phyloP scores from a whole-genome alignment of 2,329 filamentous ascomycete species.

The Monosporascus sp. region DNA sequence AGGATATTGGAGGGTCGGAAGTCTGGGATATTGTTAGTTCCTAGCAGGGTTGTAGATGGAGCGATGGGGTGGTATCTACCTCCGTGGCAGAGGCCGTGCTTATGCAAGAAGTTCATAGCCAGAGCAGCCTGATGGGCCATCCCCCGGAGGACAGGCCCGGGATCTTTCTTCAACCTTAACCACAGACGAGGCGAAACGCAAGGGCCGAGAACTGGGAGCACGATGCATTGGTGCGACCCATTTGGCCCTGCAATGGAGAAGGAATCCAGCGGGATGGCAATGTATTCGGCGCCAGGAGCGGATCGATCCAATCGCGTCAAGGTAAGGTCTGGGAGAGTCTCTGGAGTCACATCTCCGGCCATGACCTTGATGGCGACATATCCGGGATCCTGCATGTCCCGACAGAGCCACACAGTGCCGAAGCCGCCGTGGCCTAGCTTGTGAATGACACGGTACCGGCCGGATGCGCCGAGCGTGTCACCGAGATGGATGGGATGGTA shows the following conservation, averaged over 20 bases:
- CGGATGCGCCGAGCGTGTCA: slow-evolving; percentile 8
- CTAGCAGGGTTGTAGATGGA: too few species aligned
- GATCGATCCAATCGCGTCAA: slow-evolving; percentile 4
- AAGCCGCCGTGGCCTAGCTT: slow-evolving; percentile 19
- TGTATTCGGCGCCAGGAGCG: slow-evolving; percentile 3
- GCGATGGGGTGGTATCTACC: slow-evolving; percentile 1
- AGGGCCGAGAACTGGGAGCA: slow-evolving; percentile 5
- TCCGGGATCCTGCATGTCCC: slow-evolving; percentile 6
- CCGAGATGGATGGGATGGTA: slow-evolving; percentile 20
- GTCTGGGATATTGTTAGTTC: slow-evolving; percentile 3
- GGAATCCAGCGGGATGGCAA: slow-evolving; percentile 3
- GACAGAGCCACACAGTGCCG: slow-evolving; percentile 20
- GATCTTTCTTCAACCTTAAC: not conserved
- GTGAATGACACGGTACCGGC: slow-evolving; percentile 15
- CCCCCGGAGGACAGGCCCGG: slow-evolving; percentile 1
- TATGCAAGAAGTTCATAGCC: slow-evolving; percentile 6
- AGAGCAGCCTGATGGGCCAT: slow-evolving; percentile 4
- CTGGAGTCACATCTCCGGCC: not conserved
- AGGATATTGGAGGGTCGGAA: slow-evolving; percentile 9
- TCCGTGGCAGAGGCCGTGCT: slow-evolving; percentile 7
- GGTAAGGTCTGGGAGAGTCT: too few species aligned
- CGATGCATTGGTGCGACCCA: not conserved
- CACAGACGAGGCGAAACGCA: slow-evolving; percentile 4
- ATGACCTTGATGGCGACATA: too few species aligned
- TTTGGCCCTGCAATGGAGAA: not conserved